Conservation (phyloP, 2,329 filamentous ascomycete genomes). For the Biscogniauxia marginata region DNA sequence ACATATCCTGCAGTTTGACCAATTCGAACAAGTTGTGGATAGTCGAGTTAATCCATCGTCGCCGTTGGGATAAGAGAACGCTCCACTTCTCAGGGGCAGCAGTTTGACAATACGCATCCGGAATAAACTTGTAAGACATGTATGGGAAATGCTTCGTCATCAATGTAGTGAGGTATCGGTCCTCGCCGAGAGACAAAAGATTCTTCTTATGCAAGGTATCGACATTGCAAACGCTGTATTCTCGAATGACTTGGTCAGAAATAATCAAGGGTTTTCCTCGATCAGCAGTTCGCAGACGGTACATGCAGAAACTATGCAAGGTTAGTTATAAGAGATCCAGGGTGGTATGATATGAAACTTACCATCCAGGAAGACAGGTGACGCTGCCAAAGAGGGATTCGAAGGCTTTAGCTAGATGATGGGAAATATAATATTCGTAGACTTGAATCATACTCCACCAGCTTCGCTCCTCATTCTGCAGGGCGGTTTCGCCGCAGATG, state of each 20-base stretch:
- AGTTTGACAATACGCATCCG: slow-evolving; percentile 89
- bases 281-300: slow-evolving; percentile 89
- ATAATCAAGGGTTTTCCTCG: slow-evolving; percentile 94
- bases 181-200: slow-evolving; percentile 73
- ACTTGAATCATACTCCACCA: slow-evolving; percentile 99
- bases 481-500: slow-evolving; percentile 93
- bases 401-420: slow-evolving; percentile 94
- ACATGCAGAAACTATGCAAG: slow-evolving; percentile 87
- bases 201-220: slow-evolving; percentile 95
- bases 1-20: slow-evolving; percentile 87
- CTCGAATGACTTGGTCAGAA: slow-evolving; percentile 79
- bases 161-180: slow-evolving; percentile 86
- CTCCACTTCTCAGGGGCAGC: slow-evolving; percentile 93
- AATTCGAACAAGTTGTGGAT: slow-evolving; percentile 94
- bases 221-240: slow-evolving; percentile 85
- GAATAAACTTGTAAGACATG: slow-evolving; percentile 95
- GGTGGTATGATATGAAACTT: slow-evolving; percentile 42
- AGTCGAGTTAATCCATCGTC: slow-evolving; percentile 99
- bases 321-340: slow-evolving; percentile 33
- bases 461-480: slow-evolving; percentile 91
- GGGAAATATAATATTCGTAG: slow-evolving; percentile 99
- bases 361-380: slow-evolving; percentile 99
- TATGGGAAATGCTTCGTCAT: slow-evolving; percentile 97
- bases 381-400: slow-evolving; percentile 97
- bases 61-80: slow-evolving; percentile 93